Evolutionary conservation across 2,329 filamentous ascomycete genomes (phyloP), one percentile per base, ranked within the genome.

Genomic region (Aspergillus sojae): DNA sequence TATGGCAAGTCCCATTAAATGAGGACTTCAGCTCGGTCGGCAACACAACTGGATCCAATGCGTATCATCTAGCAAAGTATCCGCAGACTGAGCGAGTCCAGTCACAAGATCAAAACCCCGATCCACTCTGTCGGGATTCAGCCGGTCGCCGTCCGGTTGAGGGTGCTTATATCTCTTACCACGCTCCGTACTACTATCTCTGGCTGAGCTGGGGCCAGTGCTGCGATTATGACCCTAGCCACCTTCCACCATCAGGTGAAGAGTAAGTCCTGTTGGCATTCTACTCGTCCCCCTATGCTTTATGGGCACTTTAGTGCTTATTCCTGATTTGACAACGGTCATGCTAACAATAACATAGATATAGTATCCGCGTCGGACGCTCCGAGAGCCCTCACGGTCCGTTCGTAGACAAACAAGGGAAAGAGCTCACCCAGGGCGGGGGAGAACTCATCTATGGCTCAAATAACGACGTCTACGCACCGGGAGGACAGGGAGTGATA

Each of bases 281-380:
- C 34, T 26, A 2, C 5, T 28, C 58, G 5, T 52, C 41, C 3
- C 32, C 30, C 23, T 16, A 3, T n/a, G 30, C 58, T 28, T 21
- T 3, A 50, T 48, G 14, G 11, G 26, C 32, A 21, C n/a, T 32
- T 14, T 28, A 21, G 7, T 19, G 14, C n/a, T 21, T 0, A 34
- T 4, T 7, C 5, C 12, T 52, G 21, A 7, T 60, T 41, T 21
- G n/a, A 9, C 34, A 10, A 30, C 45, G n/a, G 5, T 4, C 52
- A 34, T 39, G 5, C 23, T 53, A 23, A 28, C 54, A 39, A n/a
- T 46, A 61, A 50, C 43, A 55, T n/a, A 76, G 74, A 76, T 91
- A 91, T 75, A 85, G 84, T 71, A 88, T 91, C 71, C 84, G 84
- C 65, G 87, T 89, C 34, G 90, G 89, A 74, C 79, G 87, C n/a